phyloP scores from a whole-genome alignment of 2,329 filamentous ascomycete species.

The Microdochium trichocladiopsis region DNA sequence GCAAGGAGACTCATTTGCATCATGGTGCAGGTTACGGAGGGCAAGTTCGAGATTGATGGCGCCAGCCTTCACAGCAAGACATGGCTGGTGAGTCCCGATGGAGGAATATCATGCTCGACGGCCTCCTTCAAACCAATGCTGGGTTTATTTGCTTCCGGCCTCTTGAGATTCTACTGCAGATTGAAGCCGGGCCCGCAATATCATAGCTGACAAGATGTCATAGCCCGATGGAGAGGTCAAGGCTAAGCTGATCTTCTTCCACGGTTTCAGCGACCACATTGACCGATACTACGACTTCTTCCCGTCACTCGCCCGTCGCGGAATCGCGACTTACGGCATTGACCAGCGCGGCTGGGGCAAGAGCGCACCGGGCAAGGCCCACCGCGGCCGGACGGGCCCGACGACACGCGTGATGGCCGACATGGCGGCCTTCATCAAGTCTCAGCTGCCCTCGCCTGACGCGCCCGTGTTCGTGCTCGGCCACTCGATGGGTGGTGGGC shows the following conservation, averaged over 20 bases:
- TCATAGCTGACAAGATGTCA: slow-evolving; percentile 1
- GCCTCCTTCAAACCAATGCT: too few species aligned
- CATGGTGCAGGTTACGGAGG: background rate
- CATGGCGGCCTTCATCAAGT: slow-evolving; percentile 66
- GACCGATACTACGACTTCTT: slow-evolving; percentile 73
- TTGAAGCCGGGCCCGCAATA: too few species aligned
- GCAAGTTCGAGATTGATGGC: background rate
- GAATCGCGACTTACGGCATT: slow-evolving; percentile 70
- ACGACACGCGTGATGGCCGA: slow-evolving; percentile 69
- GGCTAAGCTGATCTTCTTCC: slow-evolving; percentile 74
- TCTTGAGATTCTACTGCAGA: too few species aligned
- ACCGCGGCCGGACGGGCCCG: slow-evolving; percentile 67
- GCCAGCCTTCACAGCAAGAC: slow-evolving; percentile 48
- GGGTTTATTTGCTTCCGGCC: too few species aligned
- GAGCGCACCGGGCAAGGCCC: slow-evolving; percentile 51
- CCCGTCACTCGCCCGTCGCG: slow-evolving; percentile 57
- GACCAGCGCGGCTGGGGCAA: slow-evolving; percentile 90
- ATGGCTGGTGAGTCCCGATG: slow-evolving; percentile 41
- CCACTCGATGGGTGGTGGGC: slow-evolving; percentile 84
- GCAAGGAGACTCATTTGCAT: too few species aligned
- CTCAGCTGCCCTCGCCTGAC: slow-evolving; percentile 38
- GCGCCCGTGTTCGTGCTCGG: slow-evolving; percentile 78
- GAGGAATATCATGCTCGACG: background rate
- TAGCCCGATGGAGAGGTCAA: slow-evolving; percentile 49
- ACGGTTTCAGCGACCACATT: slow-evolving; percentile 85